Evolutionary conservation across 2,329 filamentous ascomycete species (phyloP).

Genomic region (Scolecobasidium constrictum): DNA sequence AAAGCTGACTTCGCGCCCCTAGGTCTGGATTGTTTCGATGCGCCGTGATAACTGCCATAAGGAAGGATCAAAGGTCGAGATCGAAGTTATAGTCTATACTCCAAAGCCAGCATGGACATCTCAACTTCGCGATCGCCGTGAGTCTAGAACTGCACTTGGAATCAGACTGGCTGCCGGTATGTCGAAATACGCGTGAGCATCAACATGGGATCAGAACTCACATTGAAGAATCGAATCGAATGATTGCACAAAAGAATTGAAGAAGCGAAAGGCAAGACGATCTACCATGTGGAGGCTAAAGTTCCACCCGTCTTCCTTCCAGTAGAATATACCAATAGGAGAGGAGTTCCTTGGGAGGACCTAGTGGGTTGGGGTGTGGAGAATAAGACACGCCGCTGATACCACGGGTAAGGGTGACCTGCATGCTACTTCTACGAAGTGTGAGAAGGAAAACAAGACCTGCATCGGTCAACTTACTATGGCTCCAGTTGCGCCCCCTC

Average conservation of each 20-base stretch:
- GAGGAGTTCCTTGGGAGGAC: neutral
- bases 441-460: neutral
- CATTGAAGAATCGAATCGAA: too few species aligned
- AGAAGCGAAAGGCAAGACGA: neutral
- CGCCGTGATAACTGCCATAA: slow-evolving; percentile 8
- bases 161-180: too few species aligned
- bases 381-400: neutral
- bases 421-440: neutral
- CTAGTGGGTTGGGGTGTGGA: neutral
- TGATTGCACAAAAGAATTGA: neutral
- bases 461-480: neutral
- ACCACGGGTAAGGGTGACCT: neutral
- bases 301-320: neutral
- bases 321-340: neutral
- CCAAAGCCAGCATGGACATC: neutral
- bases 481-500: neutral
- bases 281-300: neutral
- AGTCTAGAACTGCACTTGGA: slow-evolving; percentile 8
- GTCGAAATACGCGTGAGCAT: too few species aligned
- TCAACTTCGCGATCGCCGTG: slow-evolving; percentile 7
- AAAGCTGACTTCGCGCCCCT: slow-evolving; percentile 2
- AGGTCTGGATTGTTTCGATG: slow-evolving; percentile 7
- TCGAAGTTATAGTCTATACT: neutral
- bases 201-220: too few species aligned
- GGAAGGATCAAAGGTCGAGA: neutral